These are phyloP conservation scores for Rhododendron ferrugineum DNA, from an alignment of 148 eudicot species.

Conservation along the genomic window DNA sequence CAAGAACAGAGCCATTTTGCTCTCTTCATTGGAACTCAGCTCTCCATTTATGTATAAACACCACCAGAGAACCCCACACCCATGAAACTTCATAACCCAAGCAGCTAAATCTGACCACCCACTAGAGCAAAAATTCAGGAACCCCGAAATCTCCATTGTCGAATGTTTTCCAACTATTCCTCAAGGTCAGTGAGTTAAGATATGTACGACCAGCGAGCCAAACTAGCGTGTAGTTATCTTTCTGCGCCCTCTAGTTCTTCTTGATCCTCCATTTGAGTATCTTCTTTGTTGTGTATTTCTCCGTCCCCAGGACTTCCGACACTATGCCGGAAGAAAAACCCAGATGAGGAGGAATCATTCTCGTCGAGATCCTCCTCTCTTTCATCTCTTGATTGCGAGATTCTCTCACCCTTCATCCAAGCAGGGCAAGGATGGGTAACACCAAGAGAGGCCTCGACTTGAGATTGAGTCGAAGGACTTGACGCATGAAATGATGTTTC, in stretches of 20 bases:
- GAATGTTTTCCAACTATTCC: background rate
- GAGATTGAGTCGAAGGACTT: constrained; percentile 19
- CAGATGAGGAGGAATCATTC: constrained; percentile 41
- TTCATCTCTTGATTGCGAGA: constrained; percentile 33
- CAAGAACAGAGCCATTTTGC: background rate
- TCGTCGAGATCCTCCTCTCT: constrained; percentile 54
- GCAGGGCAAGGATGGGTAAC: constrained; percentile 51
- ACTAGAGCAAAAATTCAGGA: background rate
- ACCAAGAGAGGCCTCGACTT: constrained; percentile 33
- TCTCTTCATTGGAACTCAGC: background rate
- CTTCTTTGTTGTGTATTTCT: constrained; percentile 50
- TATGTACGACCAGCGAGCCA: background rate
- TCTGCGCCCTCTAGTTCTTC: constrained; percentile 76
- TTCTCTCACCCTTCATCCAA: constrained; percentile 40
- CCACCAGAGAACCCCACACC: background rate
- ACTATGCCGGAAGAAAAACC: constrained; percentile 40
- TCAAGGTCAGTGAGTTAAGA: background rate
- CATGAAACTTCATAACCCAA: background rate
- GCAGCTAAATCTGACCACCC: background rate
- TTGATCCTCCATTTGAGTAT: constrained; percentile 68
- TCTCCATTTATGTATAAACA: background rate
- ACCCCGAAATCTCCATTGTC: background rate
- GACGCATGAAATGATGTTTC: constrained; percentile 19
- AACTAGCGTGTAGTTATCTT: constrained; percentile 28
- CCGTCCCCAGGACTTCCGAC: constrained; percentile 32